These are phyloP conservation scores for Sporothrix globosa DNA, from an alignment of 2,329 filamentous ascomycete species.

Conservation along the genomic window DNA sequence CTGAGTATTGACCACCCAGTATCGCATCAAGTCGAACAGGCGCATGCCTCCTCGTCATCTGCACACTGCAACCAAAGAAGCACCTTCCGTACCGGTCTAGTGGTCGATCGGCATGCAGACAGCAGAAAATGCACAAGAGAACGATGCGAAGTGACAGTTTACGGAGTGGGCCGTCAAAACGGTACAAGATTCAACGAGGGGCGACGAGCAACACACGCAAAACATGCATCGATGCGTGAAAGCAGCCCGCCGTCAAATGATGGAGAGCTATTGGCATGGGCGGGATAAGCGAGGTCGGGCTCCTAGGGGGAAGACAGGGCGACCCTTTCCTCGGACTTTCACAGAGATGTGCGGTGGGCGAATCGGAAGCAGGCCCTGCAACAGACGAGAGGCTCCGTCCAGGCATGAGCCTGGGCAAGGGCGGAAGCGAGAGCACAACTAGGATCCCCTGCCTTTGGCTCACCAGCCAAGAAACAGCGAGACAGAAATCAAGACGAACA, in stretches of 20 bases:
- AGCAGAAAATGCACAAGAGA: not conserved
- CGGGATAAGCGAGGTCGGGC: not conserved
- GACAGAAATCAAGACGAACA: not conserved
- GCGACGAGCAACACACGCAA: not conserved
- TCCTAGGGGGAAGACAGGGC: not conserved
- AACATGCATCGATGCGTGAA: not conserved
- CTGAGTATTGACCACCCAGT: too few relatives aligned
- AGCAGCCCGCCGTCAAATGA: not conserved
- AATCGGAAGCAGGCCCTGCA: constrained; percentile 14
- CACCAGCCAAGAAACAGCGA: not conserved
- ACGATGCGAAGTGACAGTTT: not conserved
- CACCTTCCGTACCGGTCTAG: not conserved
- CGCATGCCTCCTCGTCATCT: not conserved
- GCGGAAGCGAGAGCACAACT: not conserved
- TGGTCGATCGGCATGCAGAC: not conserved
- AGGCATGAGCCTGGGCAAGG: not conserved
- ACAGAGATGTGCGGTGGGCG: not conserved
- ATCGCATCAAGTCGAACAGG: not conserved
- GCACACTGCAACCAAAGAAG: not conserved
- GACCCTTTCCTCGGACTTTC: not conserved
- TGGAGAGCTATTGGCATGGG: not conserved
- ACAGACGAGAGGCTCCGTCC: not conserved
- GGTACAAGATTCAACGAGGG: not conserved
- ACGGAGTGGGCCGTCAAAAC: not conserved
- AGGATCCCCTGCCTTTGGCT: constrained; percentile 21